Evolutionary conservation across 2,329 filamentous ascomycete species (phyloP).

Genomic region (Colletotrichum orbiculare): DNA sequence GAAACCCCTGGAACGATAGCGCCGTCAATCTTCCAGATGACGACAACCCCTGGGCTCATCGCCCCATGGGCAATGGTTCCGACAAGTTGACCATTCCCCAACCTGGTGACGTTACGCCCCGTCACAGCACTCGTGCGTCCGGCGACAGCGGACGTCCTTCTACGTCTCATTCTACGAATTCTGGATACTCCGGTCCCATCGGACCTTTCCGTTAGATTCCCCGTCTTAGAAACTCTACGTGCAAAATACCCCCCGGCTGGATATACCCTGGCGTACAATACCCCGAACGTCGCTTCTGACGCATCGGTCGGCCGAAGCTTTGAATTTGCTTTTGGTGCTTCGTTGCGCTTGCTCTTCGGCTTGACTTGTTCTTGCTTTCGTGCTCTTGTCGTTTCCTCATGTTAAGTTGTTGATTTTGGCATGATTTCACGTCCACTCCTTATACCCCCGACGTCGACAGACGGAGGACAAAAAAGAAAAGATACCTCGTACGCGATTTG

Average conservation of each 20-base stretch:
- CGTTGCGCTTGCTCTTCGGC: constrained; percentile 41
- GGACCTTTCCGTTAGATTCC: constrained; percentile 85
- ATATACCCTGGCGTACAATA: constrained; percentile 75
- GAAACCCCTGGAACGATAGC: constrained; percentile 98
- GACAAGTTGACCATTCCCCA: constrained; percentile 75
- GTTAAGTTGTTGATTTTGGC: constrained; percentile 37
- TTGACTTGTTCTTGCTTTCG: constrained; percentile 33
- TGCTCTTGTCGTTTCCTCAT: constrained; percentile 36
- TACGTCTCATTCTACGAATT: constrained; percentile 94
- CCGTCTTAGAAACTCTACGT: constrained; percentile 59
- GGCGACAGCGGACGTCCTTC: constrained; percentile 92
- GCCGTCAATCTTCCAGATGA: constrained; percentile 94
- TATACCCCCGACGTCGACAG: constrained; percentile 38
- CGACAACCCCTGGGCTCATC: constrained; percentile 74
- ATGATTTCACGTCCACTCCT: constrained; percentile 39
- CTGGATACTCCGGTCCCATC: constrained; percentile 94
- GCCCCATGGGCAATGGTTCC: constrained; percentile 73
- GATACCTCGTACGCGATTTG: constrained; percentile 36
- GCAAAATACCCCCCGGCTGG: constrained; percentile 69
- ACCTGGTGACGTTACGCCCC: constrained; percentile 84
- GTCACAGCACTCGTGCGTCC: constrained; percentile 85
- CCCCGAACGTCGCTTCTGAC: constrained; percentile 56
- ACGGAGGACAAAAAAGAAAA: constrained; percentile 37
- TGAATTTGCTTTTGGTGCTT: constrained; percentile 40
- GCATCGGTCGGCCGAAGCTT: constrained; percentile 59